A percentile compares a stretch with the other conserved stretches of the same genome.
Evolutionary conservation across 2,329 filamentous ascomycete genomes (phyloP).

Genomic region (Fusarium multiceps): DNA sequence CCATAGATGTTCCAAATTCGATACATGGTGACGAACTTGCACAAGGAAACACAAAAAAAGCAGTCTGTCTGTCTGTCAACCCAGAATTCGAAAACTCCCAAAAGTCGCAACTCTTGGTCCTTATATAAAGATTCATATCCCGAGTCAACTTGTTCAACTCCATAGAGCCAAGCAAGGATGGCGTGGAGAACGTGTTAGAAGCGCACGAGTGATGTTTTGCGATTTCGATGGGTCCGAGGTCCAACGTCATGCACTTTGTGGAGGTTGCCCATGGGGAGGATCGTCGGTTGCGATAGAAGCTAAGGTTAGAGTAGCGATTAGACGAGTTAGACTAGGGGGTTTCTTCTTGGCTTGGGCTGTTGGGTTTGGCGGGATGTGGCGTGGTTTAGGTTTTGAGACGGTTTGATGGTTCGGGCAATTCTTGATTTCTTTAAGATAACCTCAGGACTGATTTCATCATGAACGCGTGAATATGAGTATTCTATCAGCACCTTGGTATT

Average conservation of each 20-base stretch:
- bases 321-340: neutral
- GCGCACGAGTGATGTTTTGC: slow-evolving; percentile 42
- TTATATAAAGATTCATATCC: slow-evolving; percentile 32
- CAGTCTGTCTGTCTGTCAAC: neutral
- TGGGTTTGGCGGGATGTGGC: slow-evolving; percentile 10
- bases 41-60: neutral
- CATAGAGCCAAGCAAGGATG: slow-evolving; percentile 8
- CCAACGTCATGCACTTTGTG: slow-evolving; percentile 38
- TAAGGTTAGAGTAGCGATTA: neutral
- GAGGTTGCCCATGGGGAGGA: slow-evolving; percentile 34
- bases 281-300: slow-evolving; percentile 20
- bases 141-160: neutral
- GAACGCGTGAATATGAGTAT: neutral
- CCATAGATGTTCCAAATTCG: slow-evolving; percentile 54
- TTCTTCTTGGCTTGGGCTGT: slow-evolving; percentile 1
- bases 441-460: neutral
- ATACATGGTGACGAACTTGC: slow-evolving; percentile 46
- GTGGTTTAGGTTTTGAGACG: slow-evolving; percentile 7
- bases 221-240: slow-evolving; percentile 34
- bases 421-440: neutral
- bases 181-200: slow-evolving; percentile 42
- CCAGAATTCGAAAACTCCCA: neutral
- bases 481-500: neutral
- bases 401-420: neutral
- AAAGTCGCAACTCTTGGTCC: neutral